Evolutionary conservation across 495 filamentous ascomycete species (phyloP).

Genomic region (Rhypophila decipiens): DNA sequence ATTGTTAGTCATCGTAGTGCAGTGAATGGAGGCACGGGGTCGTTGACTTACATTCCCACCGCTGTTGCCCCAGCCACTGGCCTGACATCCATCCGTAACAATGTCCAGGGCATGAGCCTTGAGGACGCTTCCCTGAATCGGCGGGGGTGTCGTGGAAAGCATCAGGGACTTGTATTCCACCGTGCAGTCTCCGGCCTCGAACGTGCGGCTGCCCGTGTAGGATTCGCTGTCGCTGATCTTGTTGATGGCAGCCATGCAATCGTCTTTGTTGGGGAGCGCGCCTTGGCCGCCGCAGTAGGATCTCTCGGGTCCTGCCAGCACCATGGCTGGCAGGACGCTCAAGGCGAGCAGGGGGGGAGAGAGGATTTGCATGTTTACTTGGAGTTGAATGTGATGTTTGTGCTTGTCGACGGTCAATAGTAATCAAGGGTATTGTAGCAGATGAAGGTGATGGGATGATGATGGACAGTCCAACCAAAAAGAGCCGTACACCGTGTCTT

Average conservation of each 20-base stretch:
- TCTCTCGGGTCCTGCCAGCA: background rate
- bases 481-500: background rate
- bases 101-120: background rate
- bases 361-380: background rate
- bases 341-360: background rate
- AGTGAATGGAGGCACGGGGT: background rate
- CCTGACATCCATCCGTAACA: background rate
- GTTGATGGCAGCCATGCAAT: background rate
- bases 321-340: background rate
- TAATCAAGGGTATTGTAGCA: background rate
- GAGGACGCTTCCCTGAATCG: background rate
- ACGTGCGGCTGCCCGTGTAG: background rate
- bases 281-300: background rate
- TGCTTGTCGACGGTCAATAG: background rate
- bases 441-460: background rate
- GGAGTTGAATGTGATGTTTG: background rate
- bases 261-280: background rate
- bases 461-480: background rate
- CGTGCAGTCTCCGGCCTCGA: background rate
- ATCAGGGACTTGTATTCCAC: background rate
- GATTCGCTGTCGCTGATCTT: background rate
- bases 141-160: background rate
- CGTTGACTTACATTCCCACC: background rate
- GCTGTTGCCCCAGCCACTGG: background rate
- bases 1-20: background rate